These are phyloP conservation scores for Aotearoamyces nothofagi DNA, from an alignment of 2,329 filamentous ascomycete species.

Conservation along the genomic window DNA sequence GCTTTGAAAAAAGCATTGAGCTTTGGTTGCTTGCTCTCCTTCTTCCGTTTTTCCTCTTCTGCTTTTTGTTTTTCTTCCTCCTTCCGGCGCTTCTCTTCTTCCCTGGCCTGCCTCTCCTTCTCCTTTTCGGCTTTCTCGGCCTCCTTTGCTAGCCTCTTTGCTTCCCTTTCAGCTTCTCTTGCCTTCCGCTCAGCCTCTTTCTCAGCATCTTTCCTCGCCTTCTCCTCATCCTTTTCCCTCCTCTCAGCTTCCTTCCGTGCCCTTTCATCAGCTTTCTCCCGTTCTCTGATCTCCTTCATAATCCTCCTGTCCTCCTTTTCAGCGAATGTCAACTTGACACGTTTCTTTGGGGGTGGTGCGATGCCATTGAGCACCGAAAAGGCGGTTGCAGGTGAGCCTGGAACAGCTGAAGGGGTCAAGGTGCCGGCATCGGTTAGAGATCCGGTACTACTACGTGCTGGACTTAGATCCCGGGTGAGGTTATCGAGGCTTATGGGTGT, in stretches of 20 bases:
- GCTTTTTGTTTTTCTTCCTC: slow-evolving; percentile 23
- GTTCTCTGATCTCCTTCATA: slow-evolving; percentile 16
- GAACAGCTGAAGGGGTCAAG: neutral
- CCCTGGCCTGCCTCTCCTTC: slow-evolving; percentile 16
- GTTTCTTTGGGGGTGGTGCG: slow-evolving; percentile 12
- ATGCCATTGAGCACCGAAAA: slow-evolving; percentile 10
- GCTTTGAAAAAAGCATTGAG: slow-evolving; percentile 14
- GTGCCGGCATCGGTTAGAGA: slow-evolving; percentile 8
- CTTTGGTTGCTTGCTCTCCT: slow-evolving; percentile 29
- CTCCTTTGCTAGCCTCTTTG: slow-evolving; percentile 23
- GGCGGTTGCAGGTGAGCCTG: slow-evolving; percentile 6
- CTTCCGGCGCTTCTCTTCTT: slow-evolving; percentile 21
- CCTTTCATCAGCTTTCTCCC: slow-evolving; percentile 11
- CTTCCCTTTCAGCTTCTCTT: slow-evolving; percentile 24
- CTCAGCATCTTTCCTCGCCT: slow-evolving; percentile 18
- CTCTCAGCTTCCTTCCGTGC: slow-evolving; percentile 6
- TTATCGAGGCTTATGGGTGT: neutral
- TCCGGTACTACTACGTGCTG: slow-evolving; percentile 9
- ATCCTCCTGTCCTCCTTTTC: slow-evolving; percentile 23
- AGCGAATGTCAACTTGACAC: slow-evolving; percentile 11
- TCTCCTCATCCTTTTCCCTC: slow-evolving; percentile 12
- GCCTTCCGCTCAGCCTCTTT: slow-evolving; percentile 18
- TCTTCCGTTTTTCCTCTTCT: slow-evolving; percentile 28
- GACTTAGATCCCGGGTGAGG: slow-evolving; percentile 5
- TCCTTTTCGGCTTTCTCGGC: slow-evolving; percentile 20